Base-by-base conservation (phyloP, 2,329 filamentous ascomycete genomes). In the Metarhizium album region DNA sequence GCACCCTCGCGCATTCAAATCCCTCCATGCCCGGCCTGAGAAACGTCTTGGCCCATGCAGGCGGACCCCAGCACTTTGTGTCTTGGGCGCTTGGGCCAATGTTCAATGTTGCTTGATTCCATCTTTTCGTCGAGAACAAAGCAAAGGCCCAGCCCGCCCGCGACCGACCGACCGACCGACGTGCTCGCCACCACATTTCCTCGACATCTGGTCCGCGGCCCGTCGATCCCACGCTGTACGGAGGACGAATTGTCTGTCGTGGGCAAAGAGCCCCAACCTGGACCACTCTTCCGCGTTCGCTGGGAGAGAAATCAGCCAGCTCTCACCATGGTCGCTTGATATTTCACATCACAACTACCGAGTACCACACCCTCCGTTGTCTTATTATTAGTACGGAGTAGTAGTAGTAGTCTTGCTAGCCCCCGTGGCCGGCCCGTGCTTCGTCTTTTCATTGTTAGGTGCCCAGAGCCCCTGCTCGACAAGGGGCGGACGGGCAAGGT, bases 401-500 rank as follows among this genome's bases (percentile, higher is more conserved):
- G 45, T 29, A 29, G 2, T 29, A 29, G 7, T 29, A 40, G 49
- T 49, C 33, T 35, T 35, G 49, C 48, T 55, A 52, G 53, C 5
- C 51, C 49, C 53, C 40, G 47, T 47, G 35, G 38, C 46, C 52
- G 47, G 53, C n/a, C n/a, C n/a, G n/a, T n/a, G n/a, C n/a, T n/a
- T n/a, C n/a, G n/a, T n/a, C n/a, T 51, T 37, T 35, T 16, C 33
- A 16, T 8, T 16, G 11, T 35, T 13, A 14, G 33, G 27, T 18
- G 35, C 27, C 20, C 40, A 14, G 37, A 40, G 37, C 7, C 37
- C 37, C 37, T 40, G 37, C 11, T 16, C 20, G 37, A 20, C 37
- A 18, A 40, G 37, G 37, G 20, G 20, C 4, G 18, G 11, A 16
- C 6, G 4, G n/a, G 7, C 4, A 40, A 22, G 6, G 7, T 40